Base-by-base conservation (phyloP, 148 eudicot genomes). In the Vaccinium myrtillus region DNA sequence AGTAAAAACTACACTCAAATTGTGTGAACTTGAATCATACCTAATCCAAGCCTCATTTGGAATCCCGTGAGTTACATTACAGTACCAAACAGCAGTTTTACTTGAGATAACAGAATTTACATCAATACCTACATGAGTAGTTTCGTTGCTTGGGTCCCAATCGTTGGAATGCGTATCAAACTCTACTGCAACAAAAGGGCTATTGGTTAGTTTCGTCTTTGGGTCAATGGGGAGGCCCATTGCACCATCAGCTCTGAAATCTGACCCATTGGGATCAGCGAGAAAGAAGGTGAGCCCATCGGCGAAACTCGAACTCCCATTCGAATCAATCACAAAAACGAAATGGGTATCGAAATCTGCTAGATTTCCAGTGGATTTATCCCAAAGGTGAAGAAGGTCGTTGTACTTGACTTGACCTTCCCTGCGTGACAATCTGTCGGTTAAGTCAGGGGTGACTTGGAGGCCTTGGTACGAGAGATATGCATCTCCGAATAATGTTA, bases 111-210 rank as follows among this genome's bases (percentile, higher is more conserved):
- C 6, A 39, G 73, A 59, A 71, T 16, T 63, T 54, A 61, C 7
- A 61, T 80, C 0, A 39, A 80, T 63, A 46, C 83, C 83, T 13
- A 80, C 74, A 46, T 80, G 55, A 23, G 10, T 58, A 30, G 1
- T n/a, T n/a, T n/a, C 0, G 6, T 43, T 23, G 12, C 0, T 0
- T 1, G 12, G 27, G 27, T n/a, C 69, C 69, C 1, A 6, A 8
- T 49, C 32, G 1, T 30, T 30, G 0, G 1, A 1, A 30, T 30
- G 1, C 1, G 32, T 65, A 36, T 82, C 63, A 30, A 84, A 82
- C 48, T 88, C 89, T 23, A 85, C 87, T 0, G 88, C 90, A 21
- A 88, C 82, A 56, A 86, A 81, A 2, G 83, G 23, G 59, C 54
- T 10, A 1, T 53, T 39, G 8, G 30, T n/a, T n/a, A n/a, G n/a